Base-by-base conservation (phyloP, 352 stramenopile species). In the Saprolegnia diclina region DNA sequence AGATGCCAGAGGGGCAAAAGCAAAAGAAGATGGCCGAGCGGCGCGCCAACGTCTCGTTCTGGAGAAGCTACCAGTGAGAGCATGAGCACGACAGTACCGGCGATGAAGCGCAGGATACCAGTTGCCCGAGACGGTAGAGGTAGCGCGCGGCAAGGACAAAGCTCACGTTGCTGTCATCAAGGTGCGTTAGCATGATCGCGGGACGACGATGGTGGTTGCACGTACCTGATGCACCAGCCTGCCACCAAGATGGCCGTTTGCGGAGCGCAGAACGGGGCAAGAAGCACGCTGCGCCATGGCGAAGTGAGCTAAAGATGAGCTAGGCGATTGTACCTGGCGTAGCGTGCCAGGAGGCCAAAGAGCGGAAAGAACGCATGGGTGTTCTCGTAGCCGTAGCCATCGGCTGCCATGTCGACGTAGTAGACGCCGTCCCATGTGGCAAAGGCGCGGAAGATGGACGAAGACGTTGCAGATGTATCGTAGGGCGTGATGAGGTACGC, bases 391-490 rank as follows among this genome's bases (percentile, higher is more conserved):
- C 80, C 76, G 81, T 96, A 96, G 62, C 89, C 89, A 32, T 73
- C 40, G 18, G 64, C 62, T 4, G 86, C 89, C 53, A 96, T 94
- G 72, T 81, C 75, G 16, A 77, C 66, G 64, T 83, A 95, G 73
- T 88, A 95, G 57, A 92, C 88, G 61, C 83, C 89, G 74, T 95
- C 89, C 89, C 89, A 96, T 69, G 90, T 90, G 46, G 75, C 81
- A 40, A 93, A 77, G 21, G 73, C 59, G 19, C 76, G 67, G 56
- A 91, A 73, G 7, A 73, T 54, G 6, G 73, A 78, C 14, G 35
- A 42, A 11, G 32, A 50, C 26, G 73, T 70, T 5, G 77, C 72
- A 29, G 85, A 94, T 21, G 82, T 89, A 67, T 94, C 83, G 38
- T 91, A 92, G 0, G 85, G 82, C 14, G 71, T 77, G 26, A 90